phyloP scores from a whole-genome alignment of 106 monocot genomes.

The Agapanthus africanus region DNA sequence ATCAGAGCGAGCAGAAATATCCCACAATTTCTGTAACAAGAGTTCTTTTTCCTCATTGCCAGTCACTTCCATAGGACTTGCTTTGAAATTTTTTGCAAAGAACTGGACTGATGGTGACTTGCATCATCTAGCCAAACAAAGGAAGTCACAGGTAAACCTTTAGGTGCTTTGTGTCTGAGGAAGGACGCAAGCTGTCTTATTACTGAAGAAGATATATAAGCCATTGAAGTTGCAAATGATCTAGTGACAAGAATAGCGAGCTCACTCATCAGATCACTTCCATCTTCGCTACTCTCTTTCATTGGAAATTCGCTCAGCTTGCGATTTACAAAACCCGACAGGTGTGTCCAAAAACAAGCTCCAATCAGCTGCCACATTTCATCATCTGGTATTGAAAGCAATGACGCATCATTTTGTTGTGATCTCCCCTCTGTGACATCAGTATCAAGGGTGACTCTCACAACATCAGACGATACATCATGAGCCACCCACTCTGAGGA shows the following conservation, averaged over 20 bases:
- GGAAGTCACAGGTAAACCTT: constrained; percentile 25
- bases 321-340: constrained; percentile 32
- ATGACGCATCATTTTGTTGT: constrained; percentile 16
- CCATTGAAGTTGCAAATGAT: constrained; percentile 28
- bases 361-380: constrained; percentile 61
- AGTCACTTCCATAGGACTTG: constrained; percentile 18
- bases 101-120: constrained; percentile 9
- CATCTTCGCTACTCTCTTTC: constrained; percentile 19
- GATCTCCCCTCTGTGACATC: constrained; percentile 5
- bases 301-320: constrained; percentile 26
- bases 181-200: constrained; percentile 51
- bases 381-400: constrained; percentile 26
- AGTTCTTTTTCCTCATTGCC: constrained; percentile 21
- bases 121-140: constrained; percentile 39
- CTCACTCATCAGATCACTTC: constrained; percentile 12
- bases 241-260: constrained; percentile 20
- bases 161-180: constrained; percentile 36
- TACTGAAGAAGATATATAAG: constrained; percentile 50
- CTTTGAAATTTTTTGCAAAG: constrained; percentile 19
- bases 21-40: constrained; percentile 38
- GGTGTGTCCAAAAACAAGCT: constrained; percentile 55
- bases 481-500: constrained; percentile 14
- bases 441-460: background rate
- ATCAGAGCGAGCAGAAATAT: constrained; percentile 39
- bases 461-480: constrained; percentile 22